phyloP scores from a whole-genome alignment of 306 rosid genomes.

The Malus fusca region DNA sequence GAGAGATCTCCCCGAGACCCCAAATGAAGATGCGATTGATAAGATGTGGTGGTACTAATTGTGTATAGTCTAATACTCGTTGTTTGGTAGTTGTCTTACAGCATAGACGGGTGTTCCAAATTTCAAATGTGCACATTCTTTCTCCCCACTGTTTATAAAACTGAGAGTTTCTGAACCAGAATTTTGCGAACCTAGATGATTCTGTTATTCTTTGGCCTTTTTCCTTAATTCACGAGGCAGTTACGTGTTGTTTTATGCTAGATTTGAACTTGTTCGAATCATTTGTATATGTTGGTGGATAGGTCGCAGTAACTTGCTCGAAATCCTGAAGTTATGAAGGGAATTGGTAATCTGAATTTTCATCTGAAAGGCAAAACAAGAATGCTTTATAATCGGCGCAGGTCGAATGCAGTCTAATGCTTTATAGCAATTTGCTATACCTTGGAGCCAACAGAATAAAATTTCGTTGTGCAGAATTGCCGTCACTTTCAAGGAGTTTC shows the following conservation, averaged over 20 bases:
- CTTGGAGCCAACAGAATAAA: neutral
- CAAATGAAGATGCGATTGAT: slow-evolving; percentile 5
- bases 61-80: neutral
- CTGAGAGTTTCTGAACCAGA: neutral
- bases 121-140: neutral
- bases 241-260: neutral
- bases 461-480: too few relatives aligned
- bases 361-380: neutral
- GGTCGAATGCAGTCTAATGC: neutral
- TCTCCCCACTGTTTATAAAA: neutral
- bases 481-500: neutral
- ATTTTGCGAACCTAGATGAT: neutral
- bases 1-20: neutral
- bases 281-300: neutral
- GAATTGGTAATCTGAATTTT: neutral
- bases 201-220: neutral
- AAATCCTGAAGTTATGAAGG: neutral
- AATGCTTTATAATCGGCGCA: neutral
- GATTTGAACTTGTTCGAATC: neutral
- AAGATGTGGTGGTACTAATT: neutral
- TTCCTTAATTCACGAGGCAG: neutral
- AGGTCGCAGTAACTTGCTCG: neutral
- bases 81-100: neutral
- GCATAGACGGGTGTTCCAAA: neutral
- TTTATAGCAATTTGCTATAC: too few relatives aligned